Conservation (phyloP, 164 flowering plant species). For the Sextonia rubra region DNA sequence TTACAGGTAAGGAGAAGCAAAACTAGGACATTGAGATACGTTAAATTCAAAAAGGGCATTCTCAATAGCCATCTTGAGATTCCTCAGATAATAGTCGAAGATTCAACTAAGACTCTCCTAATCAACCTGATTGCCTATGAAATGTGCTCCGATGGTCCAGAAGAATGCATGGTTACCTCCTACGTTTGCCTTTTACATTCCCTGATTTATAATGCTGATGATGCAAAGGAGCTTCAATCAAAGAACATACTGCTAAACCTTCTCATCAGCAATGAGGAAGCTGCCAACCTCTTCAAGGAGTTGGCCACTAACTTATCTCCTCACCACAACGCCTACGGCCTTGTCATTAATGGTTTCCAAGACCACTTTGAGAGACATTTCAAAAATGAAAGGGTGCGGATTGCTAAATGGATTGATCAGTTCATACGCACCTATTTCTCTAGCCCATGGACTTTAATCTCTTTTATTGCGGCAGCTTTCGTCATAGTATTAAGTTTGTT, state of each 20-base stretch:
- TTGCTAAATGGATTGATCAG: constrained; percentile 3
- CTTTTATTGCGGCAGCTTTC: not conserved
- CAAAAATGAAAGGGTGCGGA: not conserved
- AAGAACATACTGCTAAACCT: not conserved
- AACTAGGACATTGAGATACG: not conserved
- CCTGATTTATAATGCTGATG: not conserved
- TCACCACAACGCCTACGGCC: not conserved
- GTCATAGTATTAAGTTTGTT: not conserved
- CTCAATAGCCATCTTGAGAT: not conserved
- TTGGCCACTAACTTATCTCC: constrained; percentile 14
- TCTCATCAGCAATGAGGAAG: constrained; percentile 25
- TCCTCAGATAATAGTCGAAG: constrained; percentile 3
- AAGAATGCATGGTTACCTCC: not conserved
- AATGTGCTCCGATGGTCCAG: not conserved
- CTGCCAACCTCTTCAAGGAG: constrained; percentile 21
- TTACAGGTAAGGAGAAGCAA: not conserved
- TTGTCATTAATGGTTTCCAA: not conserved
- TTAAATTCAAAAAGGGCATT: not conserved
- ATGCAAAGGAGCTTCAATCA: not conserved
- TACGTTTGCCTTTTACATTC: constrained; percentile 17
- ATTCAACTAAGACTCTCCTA: not conserved
- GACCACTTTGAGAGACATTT: not conserved
- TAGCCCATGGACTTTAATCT: constrained; percentile 8
- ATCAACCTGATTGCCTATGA: constrained; percentile 10
- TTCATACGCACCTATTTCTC: not conserved